These are phyloP conservation scores for Trifolium fragiferum DNA, from an alignment of 306 rosid genomes.

Conservation along the genomic window DNA sequence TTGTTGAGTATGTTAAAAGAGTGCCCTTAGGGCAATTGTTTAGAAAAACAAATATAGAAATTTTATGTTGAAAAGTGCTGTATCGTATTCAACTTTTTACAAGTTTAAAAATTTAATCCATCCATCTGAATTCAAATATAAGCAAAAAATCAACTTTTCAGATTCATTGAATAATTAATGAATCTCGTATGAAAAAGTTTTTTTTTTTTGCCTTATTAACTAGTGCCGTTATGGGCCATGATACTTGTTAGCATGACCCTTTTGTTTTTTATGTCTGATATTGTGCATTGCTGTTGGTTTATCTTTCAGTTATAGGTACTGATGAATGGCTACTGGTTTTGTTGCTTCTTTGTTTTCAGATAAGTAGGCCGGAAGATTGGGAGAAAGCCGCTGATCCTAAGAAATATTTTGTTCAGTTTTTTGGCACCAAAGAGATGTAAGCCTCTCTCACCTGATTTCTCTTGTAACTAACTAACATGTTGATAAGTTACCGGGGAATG, in stretches of 20 bases:
- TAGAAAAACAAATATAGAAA: too few relatives aligned
- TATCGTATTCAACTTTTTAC: too few relatives aligned
- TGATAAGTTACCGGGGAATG: constrained; percentile 15
- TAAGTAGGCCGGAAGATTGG: constrained; percentile 96
- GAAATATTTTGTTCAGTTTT: constrained; percentile 90
- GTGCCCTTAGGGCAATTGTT: too few relatives aligned
- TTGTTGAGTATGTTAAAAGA: background rate
- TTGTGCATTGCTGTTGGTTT: constrained; percentile 34
- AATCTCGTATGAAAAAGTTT: too few relatives aligned
- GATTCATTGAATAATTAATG: too few relatives aligned
- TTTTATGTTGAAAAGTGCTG: too few relatives aligned
- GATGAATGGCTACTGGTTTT: constrained; percentile 36
- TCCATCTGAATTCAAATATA: too few relatives aligned
- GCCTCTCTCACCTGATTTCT: constrained; percentile 44
- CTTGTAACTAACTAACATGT: constrained; percentile 19
- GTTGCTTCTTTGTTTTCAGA: constrained; percentile 62
- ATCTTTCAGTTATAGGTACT: constrained; percentile 12
- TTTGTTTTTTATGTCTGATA: background rate
- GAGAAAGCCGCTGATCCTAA: constrained; percentile 81
- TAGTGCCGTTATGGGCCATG: too few relatives aligned
- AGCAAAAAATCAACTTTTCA: too few relatives aligned
- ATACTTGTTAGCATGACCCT: too few relatives aligned
- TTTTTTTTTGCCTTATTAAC: too few relatives aligned
- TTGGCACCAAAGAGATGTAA: constrained; percentile 94
- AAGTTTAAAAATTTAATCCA: too few relatives aligned